Conservation (phyloP, 306 rosid genomes). For the Castanea crenata region DNA sequence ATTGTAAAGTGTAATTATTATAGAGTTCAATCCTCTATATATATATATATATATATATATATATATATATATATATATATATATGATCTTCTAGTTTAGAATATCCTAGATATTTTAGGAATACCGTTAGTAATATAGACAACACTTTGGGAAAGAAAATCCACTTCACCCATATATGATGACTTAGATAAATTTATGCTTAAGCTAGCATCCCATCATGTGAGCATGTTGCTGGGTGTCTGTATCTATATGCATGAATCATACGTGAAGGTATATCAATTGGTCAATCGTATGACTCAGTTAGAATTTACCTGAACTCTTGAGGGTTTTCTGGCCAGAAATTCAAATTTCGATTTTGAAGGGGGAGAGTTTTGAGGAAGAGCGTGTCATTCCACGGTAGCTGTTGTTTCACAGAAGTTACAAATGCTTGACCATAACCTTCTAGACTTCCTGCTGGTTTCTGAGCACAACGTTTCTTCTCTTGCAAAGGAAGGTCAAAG, state of each 20-base stretch:
- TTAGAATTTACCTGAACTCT: slow-evolving; percentile 29
- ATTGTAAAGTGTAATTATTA: too few species aligned
- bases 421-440: slow-evolving; percentile 57
- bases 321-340: slow-evolving; percentile 56
- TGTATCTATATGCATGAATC: background rate
- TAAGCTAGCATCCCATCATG: too few species aligned
- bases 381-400: slow-evolving; percentile 58
- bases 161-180: too few species aligned
- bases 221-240: too few species aligned
- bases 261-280: background rate
- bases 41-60: too few species aligned
- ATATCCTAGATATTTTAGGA: too few species aligned
- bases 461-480: slow-evolving; percentile 41
- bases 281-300: background rate
- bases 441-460: slow-evolving; percentile 45
- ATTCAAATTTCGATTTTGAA: slow-evolving; percentile 31
- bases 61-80: too few species aligned
- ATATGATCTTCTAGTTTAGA: too few species aligned
- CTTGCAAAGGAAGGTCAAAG: slow-evolving; percentile 39
- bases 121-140: too few species aligned
- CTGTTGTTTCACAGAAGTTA: slow-evolving; percentile 35
- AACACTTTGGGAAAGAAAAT: too few species aligned
- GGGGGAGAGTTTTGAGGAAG: slow-evolving; percentile 41
- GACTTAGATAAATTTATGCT: too few species aligned
- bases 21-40: too few species aligned